Percentiles rank a stretch among this genome's conserved stretches.
These are phyloP conservation scores for Stipa capillata DNA, from an alignment of 176 grass and related monocot species.

Conservation along the genomic window DNA sequence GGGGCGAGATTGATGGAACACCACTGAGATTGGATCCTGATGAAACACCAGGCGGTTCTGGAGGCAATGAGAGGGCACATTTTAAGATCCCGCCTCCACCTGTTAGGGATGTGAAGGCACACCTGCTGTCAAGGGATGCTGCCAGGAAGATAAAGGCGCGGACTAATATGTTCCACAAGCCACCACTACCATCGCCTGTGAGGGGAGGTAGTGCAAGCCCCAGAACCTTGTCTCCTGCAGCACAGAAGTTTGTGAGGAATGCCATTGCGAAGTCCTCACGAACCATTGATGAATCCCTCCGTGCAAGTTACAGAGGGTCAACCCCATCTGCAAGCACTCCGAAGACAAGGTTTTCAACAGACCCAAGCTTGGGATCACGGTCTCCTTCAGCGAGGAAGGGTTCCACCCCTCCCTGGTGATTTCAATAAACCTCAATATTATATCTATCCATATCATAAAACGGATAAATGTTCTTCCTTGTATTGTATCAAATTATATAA, in stretches of 20 bases:
- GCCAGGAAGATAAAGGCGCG: constrained; percentile 80
- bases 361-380: constrained; percentile 46
- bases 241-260: constrained; percentile 91
- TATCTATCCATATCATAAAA: constrained; percentile 5
- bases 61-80: constrained; percentile 38
- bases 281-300: constrained; percentile 77
- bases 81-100: constrained; percentile 79
- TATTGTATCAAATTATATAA: constrained; percentile 31
- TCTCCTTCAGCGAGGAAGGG: constrained; percentile 64
- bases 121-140: constrained; percentile 78
- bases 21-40: constrained; percentile 75
- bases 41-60: constrained; percentile 33
- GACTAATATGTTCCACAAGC: constrained; percentile 61
- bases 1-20: constrained; percentile 93
- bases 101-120: constrained; percentile 72
- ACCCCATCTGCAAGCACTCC: constrained; percentile 55
- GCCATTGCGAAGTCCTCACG: constrained; percentile 63
- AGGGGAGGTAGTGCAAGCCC: constrained; percentile 86
- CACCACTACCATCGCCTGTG: constrained; percentile 60
- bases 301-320: constrained; percentile 84
- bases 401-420: constrained; percentile 75
- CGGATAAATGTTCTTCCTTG: not conserved
- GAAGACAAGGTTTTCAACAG: constrained; percentile 84
- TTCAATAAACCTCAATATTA: not conserved
- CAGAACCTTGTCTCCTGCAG: constrained; percentile 70